Conservation (phyloP, 2,329 filamentous ascomycete genomes). For the Zymoseptoria pseudotritici region DNA sequence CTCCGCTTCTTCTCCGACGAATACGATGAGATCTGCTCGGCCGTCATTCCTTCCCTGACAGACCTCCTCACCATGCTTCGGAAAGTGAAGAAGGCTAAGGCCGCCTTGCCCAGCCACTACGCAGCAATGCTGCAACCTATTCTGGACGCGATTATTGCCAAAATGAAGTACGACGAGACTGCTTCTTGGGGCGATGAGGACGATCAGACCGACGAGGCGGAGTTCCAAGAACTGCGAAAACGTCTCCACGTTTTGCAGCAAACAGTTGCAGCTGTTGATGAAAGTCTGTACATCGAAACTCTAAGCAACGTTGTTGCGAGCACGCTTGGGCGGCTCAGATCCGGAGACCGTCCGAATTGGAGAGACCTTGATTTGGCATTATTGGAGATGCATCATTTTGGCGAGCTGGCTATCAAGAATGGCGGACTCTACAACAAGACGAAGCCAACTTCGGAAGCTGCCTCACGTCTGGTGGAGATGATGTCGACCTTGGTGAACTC, state of each 20-base stretch:
- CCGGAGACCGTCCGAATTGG: constrained; percentile 79
- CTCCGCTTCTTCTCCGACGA: constrained; percentile 95
- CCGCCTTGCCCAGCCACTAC: constrained; percentile 64
- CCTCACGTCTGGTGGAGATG: constrained; percentile 79
- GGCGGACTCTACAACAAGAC: constrained; percentile 82
- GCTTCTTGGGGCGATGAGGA: constrained; percentile 89
- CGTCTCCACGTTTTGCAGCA: constrained; percentile 86
- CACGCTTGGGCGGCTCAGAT: constrained; percentile 74
- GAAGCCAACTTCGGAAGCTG: constrained; percentile 68
- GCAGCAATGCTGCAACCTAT: constrained; percentile 79
- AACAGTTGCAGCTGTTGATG: constrained; percentile 81
- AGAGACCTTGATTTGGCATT: constrained; percentile 88
- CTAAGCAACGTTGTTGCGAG: constrained; percentile 80
- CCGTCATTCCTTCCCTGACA: constrained; percentile 85
- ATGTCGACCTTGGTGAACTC: constrained; percentile 94
- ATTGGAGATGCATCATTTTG: constrained; percentile 92
- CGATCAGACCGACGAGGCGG: constrained; percentile 91
- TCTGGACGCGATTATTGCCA: constrained; percentile 81
- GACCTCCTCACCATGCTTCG: constrained; percentile 88
- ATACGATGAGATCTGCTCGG: constrained; percentile 95
- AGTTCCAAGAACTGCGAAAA: constrained; percentile 91
- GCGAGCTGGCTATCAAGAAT: constrained; percentile 83
- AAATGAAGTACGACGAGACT: constrained; percentile 97
- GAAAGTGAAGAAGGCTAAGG: constrained; percentile 58
- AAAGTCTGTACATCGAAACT: constrained; percentile 78